These are phyloP conservation scores for Sideroxylon spinosum DNA, from an alignment of 179 eudicot genomes.

Conservation along the genomic window DNA sequence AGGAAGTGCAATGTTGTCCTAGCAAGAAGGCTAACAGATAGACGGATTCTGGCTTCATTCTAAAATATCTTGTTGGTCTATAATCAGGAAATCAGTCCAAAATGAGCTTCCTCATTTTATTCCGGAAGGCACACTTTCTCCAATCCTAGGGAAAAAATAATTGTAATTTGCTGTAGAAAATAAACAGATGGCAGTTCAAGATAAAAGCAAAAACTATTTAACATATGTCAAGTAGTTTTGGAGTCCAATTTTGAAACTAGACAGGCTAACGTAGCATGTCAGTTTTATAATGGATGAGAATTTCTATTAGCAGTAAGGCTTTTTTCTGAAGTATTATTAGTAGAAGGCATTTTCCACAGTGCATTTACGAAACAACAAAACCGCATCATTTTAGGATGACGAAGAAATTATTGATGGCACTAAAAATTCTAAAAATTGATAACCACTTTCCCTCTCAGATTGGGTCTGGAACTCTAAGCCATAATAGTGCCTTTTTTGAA, in stretches of 20 bases:
- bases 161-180: background rate
- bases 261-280: background rate
- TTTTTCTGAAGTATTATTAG: background rate
- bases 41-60: background rate
- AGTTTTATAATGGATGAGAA: background rate
- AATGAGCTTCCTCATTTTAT: background rate
- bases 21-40: background rate
- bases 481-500: background rate
- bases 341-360: background rate
- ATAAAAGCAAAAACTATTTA: background rate
- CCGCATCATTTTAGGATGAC: background rate
- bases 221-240: background rate
- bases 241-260: background rate
- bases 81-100: background rate
- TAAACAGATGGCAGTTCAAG: background rate
- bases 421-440: background rate
- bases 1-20: background rate
- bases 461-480: background rate
- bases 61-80: background rate
- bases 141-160: background rate
- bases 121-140: background rate
- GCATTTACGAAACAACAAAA: background rate
- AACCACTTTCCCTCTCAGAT: background rate
- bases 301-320: background rate
- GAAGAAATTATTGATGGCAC: background rate